These are phyloP conservation scores for Eutrema heterophyllum DNA, from an alignment of 345 rosid species.

Conservation along the genomic window DNA sequence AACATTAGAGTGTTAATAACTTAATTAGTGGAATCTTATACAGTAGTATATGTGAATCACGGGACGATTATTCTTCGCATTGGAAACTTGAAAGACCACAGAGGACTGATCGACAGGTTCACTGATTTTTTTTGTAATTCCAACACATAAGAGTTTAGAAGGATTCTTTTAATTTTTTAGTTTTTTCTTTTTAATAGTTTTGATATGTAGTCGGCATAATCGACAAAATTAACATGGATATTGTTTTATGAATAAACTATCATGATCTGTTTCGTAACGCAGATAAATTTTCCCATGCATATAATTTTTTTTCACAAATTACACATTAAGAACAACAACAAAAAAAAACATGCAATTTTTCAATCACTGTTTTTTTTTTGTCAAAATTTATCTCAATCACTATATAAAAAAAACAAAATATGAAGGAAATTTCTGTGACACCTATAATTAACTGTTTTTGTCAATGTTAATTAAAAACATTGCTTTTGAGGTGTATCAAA, in stretches of 20 bases:
- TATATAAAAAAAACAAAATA: not conserved
- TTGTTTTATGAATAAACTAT: not conserved
- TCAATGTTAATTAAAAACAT: not conserved
- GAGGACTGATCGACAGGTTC: constrained; percentile 12
- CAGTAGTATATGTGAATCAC: not conserved
- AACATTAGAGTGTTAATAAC: not conserved
- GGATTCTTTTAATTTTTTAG: not conserved
- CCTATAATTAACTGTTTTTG: not conserved
- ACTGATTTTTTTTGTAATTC: not conserved
- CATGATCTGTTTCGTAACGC: not conserved
- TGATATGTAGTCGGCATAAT: not conserved
- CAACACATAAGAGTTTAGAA: constrained; percentile 11
- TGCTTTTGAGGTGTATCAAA: not conserved
- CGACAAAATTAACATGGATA: not conserved
- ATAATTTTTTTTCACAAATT: not conserved
- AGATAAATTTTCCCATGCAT: not conserved
- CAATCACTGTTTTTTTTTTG: too few species aligned
- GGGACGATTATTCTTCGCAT: constrained; percentile 19
- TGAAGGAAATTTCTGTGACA: not conserved
- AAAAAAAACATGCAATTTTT: not conserved
- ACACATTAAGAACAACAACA: not conserved
- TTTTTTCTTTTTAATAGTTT: not conserved
- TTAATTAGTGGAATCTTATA: not conserved
- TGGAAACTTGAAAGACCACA: constrained; percentile 17
- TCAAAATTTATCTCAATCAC: not conserved